Base-by-base conservation (phyloP, 768 basidiomycete genomes). In the Boletellus ananas region DNA sequence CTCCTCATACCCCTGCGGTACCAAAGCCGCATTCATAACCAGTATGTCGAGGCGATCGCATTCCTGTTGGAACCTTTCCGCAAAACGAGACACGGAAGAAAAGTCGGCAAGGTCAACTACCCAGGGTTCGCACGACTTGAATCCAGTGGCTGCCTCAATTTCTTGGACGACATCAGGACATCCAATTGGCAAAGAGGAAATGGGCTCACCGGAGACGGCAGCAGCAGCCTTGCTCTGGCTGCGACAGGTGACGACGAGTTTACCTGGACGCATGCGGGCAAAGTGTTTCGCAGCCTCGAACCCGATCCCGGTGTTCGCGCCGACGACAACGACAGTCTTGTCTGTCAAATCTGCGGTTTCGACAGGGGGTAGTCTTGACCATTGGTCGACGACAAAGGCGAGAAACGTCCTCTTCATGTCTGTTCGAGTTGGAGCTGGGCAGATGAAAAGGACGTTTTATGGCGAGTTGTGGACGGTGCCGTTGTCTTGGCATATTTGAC, bases 1-100 rank as follows among this genome's bases (percentile, higher is more conserved):
- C 9, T 54, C 40, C 6, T 59, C 34, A 29, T 68, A 70, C 9
- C n/a, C 43, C 2, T 0, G 1, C 0, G 17, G 2, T 0, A 44
- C 18, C 2, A 72, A 46, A 0, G 53, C 76, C 1, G 78, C 76
- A 25, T 79, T 79, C 59, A 72, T 69, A 11, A 79, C 65, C 2
- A 81, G 59, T 20, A 78, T 52, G 20, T 62, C 60, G 6, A 59
- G 31, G 21, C 49, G 48, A 14, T 47, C 57, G 18, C 23, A 44
- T 8, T 59, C 57, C 0, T 29, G 36, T 1, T 51, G 14, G 6
- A 57, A 49, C 20, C 18, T 45, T 25, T 59, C 52, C 14, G 43
- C 46, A 10, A 61, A 59, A 4, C 38, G 31, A 4, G 2, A 37
- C 11, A 62, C 54, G 2, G 60, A 61, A 6, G 50, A 2, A 43